These are phyloP conservation scores for Phytopythium vexans DNA, from an alignment of 352 stramenopile species.

Conservation along the genomic window DNA sequence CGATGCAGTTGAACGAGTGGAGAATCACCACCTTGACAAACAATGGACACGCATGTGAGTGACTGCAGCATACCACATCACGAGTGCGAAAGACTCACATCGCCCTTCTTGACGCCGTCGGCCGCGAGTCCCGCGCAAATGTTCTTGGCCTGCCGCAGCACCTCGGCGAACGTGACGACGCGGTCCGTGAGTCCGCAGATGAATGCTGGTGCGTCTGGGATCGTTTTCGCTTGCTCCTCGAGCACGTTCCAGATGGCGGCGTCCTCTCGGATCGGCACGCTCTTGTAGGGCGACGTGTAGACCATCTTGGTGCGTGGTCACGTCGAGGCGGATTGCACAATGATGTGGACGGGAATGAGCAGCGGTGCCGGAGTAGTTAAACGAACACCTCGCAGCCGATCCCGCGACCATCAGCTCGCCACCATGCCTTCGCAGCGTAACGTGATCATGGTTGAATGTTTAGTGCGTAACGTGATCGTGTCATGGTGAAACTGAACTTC, in stretches of 20 bases:
- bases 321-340: too few species aligned
- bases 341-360: too few species aligned
- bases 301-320: too few species aligned
- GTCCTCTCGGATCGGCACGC: slow-evolving; percentile 23
- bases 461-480: too few species aligned
- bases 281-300: slow-evolving; percentile 32
- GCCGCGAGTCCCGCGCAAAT: slow-evolving; percentile 33
- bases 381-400: too few species aligned
- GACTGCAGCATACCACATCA: slow-evolving; percentile 3
- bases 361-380: too few species aligned
- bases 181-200: slow-evolving; percentile 41
- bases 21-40: slow-evolving; percentile 47
- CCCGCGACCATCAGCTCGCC: too few species aligned
- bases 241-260: slow-evolving; percentile 34
- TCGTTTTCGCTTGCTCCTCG: slow-evolving; percentile 25
- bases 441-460: too few species aligned
- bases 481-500: too few species aligned
- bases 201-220: slow-evolving; percentile 23
- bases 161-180: slow-evolving; percentile 28
- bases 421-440: too few species aligned
- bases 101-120: slow-evolving; percentile 33
- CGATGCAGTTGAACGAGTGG: slow-evolving; percentile 53
- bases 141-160: slow-evolving; percentile 16
- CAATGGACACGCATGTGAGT: not conserved
- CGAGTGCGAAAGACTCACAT: slow-evolving; percentile 23